These are phyloP conservation scores for Phytophthora melonis DNA, from an alignment of 352 stramenopile genomes.

Conservation along the genomic window DNA sequence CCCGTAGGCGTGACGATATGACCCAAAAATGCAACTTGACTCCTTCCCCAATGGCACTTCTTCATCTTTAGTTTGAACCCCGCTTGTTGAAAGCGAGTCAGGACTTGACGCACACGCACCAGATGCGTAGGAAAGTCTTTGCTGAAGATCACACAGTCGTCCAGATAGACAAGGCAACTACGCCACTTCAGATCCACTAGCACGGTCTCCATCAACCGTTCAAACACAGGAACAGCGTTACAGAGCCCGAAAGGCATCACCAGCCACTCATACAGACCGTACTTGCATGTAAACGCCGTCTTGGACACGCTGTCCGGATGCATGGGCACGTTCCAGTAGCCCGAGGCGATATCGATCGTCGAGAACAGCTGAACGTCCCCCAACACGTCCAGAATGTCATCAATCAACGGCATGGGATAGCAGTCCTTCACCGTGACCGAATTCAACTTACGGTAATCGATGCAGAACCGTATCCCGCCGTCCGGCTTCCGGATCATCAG, in stretches of 20 bases:
- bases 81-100: background rate
- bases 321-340: slow-evolving; percentile 2
- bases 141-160: slow-evolving; percentile 12
- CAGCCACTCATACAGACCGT: too few species aligned
- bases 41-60: slow-evolving; percentile 14
- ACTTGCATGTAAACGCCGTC: slow-evolving; percentile 3
- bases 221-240: too few species aligned
- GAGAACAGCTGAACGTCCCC: slow-evolving; percentile 7
- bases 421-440: slow-evolving; percentile 11
- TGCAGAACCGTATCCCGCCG: slow-evolving; percentile 18
- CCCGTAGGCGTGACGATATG: background rate
- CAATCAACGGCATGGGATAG: slow-evolving; percentile 14
- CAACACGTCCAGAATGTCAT: slow-evolving; percentile 22
- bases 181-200: too few species aligned
- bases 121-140: slow-evolving; percentile 9
- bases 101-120: background rate
- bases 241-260: too few species aligned
- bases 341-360: background rate
- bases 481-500: background rate
- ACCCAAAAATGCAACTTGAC: slow-evolving; percentile 7
- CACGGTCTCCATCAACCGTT: too few species aligned
- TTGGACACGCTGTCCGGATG: background rate
- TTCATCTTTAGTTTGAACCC: slow-evolving; percentile 15
- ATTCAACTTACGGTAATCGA: slow-evolving; percentile 21
- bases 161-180: slow-evolving; percentile 6